These are phyloP conservation scores for Sporothrix pallida DNA, from an alignment of 2,329 filamentous ascomycete genomes.

Conservation along the genomic window DNA sequence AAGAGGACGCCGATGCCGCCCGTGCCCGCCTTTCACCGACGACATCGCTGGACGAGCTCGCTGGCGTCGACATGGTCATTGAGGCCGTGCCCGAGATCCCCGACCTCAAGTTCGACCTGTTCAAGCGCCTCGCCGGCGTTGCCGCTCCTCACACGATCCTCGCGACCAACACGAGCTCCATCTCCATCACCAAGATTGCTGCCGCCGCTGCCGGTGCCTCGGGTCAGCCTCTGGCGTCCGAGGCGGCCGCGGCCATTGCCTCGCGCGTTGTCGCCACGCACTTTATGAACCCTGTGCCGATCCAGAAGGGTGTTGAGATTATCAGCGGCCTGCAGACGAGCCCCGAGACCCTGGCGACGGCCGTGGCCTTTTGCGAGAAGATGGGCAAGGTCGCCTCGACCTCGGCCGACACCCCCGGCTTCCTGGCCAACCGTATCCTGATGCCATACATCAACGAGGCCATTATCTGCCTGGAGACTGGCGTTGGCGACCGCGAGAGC, in stretches of 20 bases:
- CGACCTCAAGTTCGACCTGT: slow-evolving; percentile 85
- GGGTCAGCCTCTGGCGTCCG: slow-evolving; percentile 23
- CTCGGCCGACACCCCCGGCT: slow-evolving; percentile 89
- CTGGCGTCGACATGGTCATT: slow-evolving; percentile 92
- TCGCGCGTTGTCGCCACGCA: slow-evolving; percentile 87
- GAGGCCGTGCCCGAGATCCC: slow-evolving; percentile 96
- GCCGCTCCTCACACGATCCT: slow-evolving; percentile 86
- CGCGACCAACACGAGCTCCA: slow-evolving; percentile 98
- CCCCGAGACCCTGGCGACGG: slow-evolving; percentile 77
- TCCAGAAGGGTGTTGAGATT: slow-evolving; percentile 98
- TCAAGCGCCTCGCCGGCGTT: slow-evolving; percentile 78
- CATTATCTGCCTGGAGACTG: slow-evolving; percentile 92
- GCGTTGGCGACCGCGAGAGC: slow-evolving; percentile 83
- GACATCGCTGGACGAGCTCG: slow-evolving; percentile 77
- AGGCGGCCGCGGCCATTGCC: slow-evolving; percentile 72
- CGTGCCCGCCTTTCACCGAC: slow-evolving; percentile 72
- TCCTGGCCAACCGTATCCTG: slow-evolving; percentile 93
- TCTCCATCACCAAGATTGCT: slow-evolving; percentile 95
- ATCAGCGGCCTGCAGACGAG: slow-evolving; percentile 94
- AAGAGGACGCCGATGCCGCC: slow-evolving; percentile 76
- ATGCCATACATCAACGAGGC: slow-evolving; percentile 99
- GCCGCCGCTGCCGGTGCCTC: slow-evolving; percentile 68
- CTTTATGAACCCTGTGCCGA: slow-evolving; percentile 98
- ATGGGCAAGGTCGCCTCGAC: slow-evolving; percentile 94
- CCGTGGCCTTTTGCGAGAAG: slow-evolving; percentile 81